Evolutionary conservation across 1,284 basidiomycete genomes (phyloP).

Genomic region (Tilletia walkeri): DNA sequence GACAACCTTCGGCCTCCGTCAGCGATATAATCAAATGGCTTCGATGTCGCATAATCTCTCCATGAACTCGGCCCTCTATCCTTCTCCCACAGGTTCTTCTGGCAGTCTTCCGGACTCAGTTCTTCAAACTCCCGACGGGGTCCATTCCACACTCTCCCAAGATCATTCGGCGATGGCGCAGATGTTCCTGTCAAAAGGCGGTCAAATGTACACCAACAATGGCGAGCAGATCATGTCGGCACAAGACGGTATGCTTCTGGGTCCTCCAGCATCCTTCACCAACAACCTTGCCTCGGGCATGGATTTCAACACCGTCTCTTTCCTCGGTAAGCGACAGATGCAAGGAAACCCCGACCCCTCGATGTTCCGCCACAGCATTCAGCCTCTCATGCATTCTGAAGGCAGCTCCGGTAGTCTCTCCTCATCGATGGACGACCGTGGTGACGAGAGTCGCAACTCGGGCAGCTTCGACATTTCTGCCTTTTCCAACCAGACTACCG

Average conservation of each 20-base stretch:
- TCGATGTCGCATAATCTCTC: neutral
- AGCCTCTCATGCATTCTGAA: conserved; percentile 33
- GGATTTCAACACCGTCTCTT: conserved; percentile 30
- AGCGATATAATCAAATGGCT: neutral
- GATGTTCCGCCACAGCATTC: conserved; percentile 44
- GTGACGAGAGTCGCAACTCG: conserved; percentile 23
- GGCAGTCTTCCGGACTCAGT: conserved; percentile 3
- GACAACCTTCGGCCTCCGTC: neutral
- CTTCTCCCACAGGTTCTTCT: conserved; percentile 3
- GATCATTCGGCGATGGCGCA: neutral
- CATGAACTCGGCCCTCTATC: neutral
- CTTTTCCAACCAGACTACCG: conserved; percentile 23
- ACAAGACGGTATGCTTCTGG: neutral
- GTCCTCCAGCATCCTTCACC: neutral
- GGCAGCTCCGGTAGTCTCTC: conserved; percentile 22
- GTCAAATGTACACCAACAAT: neutral
- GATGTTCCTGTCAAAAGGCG: neutral
- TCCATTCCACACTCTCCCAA: neutral
- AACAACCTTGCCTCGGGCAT: conserved; percentile 27
- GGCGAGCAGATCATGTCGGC: neutral
- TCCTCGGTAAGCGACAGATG: conserved; percentile 30
- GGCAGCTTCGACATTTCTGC: conserved; percentile 23
- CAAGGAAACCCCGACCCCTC: conserved; percentile 30
- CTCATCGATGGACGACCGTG: conserved; percentile 21
- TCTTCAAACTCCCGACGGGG: neutral